These are phyloP conservation scores for Phascolomyces articulosus DNA, from an alignment of 371 early-diverging fungal species.

Conservation along the genomic window DNA sequence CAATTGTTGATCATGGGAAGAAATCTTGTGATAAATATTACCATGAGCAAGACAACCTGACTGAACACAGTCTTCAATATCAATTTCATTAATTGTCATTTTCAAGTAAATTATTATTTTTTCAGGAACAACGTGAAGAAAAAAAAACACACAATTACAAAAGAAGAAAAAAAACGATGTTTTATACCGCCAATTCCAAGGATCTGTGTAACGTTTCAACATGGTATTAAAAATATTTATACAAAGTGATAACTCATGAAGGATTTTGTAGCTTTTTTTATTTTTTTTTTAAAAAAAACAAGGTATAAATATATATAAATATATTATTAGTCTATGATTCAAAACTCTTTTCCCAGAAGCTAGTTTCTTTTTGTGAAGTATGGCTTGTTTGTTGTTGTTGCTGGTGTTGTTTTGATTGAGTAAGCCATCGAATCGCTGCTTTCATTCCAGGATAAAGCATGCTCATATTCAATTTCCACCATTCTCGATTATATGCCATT, in stretches of 20 bases:
- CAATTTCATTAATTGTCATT: constrained; percentile 7
- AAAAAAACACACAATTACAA: neutral
- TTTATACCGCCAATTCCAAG: neutral
- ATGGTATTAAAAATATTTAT: no score
- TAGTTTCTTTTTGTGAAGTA: constrained; percentile 21
- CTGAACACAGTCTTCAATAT: constrained; percentile 39
- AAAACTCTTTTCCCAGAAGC: constrained; percentile 57
- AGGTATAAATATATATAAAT: no score
- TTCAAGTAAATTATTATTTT: neutral
- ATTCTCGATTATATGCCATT: constrained; percentile 73
- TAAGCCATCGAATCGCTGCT: constrained; percentile 51
- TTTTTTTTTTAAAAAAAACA: no score
- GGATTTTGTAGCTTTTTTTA: no score
- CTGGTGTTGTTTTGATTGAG: neutral
- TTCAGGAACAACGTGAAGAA: neutral
- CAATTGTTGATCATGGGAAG: constrained; percentile 23
- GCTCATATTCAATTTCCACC: constrained; percentile 74
- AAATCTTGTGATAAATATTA: constrained; percentile 35
- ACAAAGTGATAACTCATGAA: no score
- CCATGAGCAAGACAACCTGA: constrained; percentile 32
- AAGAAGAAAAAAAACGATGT: neutral
- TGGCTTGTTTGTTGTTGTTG: constrained; percentile 2
- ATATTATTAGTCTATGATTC: constrained; percentile 29
- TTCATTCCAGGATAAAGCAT: constrained; percentile 73
- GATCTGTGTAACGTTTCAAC: neutral